Conservation (phyloP, 75 land plant species). For the Larix kaempferi region DNA sequence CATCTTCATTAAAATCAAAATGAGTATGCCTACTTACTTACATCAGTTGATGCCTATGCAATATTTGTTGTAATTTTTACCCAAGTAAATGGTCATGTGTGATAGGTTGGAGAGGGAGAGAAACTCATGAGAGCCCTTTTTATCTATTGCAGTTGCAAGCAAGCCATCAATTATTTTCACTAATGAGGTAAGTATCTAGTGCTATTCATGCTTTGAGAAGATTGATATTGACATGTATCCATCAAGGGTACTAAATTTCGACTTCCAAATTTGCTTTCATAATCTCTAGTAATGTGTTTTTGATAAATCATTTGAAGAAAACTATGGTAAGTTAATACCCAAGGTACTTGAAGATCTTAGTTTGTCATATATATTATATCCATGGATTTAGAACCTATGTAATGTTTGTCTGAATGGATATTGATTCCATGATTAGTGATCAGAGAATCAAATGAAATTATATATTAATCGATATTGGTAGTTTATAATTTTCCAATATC, state of each 20-base stretch:
- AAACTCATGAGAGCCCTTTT: slow-evolving; percentile 93
- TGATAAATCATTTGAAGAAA: no score
- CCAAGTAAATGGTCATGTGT: background rate
- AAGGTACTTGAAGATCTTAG: background rate
- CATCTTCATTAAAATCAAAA: slow-evolving; percentile 94
- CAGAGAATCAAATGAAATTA: no score
- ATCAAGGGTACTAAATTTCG: background rate
- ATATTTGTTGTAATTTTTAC: background rate
- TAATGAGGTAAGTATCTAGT: slow-evolving; percentile 60
- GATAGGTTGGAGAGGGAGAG: slow-evolving; percentile 93
- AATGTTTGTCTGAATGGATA: background rate
- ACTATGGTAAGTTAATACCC: background rate
- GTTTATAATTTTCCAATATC: no score
- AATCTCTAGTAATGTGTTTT: background rate
- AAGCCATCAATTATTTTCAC: slow-evolving; percentile 97
- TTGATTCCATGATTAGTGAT: background rate
- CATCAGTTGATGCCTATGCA: background rate
- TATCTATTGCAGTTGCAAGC: slow-evolving; percentile 73
- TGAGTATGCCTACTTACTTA: slow-evolving; percentile 53
- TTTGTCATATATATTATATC: background rate
- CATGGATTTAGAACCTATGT: background rate
- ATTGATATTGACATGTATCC: background rate
- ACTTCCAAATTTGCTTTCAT: background rate
- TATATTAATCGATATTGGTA: no score
- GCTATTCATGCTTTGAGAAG: background rate